These are phyloP conservation scores for Paramecium biaurelia DNA, from an alignment of 73 alveolate species.

Conservation along the genomic window DNA sequence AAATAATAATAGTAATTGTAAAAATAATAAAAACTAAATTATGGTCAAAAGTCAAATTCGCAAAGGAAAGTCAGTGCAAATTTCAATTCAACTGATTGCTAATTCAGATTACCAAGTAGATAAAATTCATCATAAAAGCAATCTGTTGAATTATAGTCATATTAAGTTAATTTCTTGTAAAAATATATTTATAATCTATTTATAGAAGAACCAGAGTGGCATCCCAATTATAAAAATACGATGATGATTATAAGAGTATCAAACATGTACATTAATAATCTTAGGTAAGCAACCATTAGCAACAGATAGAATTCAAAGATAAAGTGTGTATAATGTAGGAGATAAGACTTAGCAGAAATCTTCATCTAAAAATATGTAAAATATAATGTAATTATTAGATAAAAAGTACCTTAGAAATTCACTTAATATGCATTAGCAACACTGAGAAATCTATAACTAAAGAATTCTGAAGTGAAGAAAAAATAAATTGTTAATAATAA, in stretches of 20 bases:
- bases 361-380: neutral
- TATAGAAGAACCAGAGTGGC: slow-evolving; percentile 30
- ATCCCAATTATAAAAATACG: neutral
- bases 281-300: neutral
- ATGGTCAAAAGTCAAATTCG: neutral
- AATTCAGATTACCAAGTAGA: slow-evolving; percentile 33
- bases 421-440: slow-evolving; percentile 12
- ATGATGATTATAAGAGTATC: neutral
- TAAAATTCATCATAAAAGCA: neutral
- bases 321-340: neutral
- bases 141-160: neutral
- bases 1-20: neutral
- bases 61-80: slow-evolving; percentile 39
- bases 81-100: slow-evolving; percentile 13
- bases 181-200: neutral
- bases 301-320: slow-evolving; percentile 12
- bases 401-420: neutral
- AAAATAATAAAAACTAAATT: neutral
- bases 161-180: slow-evolving; percentile 31
- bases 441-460: neutral
- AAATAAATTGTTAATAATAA: neutral
- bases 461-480: neutral
- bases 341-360: neutral
- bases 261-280: neutral
- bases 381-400: neutral